Evolutionary conservation across 208 protist species (phyloP).

Genomic region (Trypanosoma boissoni): DNA sequence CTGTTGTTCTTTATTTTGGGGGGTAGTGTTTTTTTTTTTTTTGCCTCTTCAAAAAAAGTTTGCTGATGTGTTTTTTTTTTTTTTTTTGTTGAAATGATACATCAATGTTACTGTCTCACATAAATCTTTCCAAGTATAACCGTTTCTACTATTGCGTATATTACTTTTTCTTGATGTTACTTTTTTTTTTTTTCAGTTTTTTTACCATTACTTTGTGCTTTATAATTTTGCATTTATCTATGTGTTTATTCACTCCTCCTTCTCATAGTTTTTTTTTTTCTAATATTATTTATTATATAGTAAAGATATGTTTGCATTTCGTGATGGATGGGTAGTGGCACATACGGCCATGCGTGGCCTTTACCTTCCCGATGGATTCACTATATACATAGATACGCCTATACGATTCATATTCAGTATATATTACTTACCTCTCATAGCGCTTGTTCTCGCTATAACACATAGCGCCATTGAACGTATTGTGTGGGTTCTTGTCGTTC

Average conservation of each 20-base stretch:
- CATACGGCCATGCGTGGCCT: conserved; percentile 52
- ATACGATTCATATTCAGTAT: conserved; percentile 64
- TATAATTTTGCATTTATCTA: too few relatives aligned
- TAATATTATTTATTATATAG: too few relatives aligned
- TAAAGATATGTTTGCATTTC: conserved; percentile 1
- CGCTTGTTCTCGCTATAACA: conserved; percentile 60
- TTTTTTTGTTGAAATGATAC: conserved; percentile 13
- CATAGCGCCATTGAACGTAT: conserved; percentile 80
- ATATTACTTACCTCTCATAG: conserved; percentile 74
- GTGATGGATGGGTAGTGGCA: conserved; percentile 16
- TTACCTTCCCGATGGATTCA: conserved; percentile 73
- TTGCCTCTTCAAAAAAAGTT: neutral
- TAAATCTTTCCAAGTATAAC: too few relatives aligned
- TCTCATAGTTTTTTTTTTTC: too few relatives aligned
- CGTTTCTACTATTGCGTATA: conserved; percentile 7
- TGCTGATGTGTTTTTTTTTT: conserved; percentile 8
- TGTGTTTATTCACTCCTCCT: too few relatives aligned
- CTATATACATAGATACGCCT: conserved; percentile 61
- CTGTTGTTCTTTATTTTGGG: conserved; percentile 5
- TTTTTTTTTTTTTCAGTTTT: conserved; percentile 8
- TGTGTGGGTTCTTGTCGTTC: conserved; percentile 82
- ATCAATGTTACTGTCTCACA: too few relatives aligned
- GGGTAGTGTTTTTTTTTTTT: conserved; percentile 15
- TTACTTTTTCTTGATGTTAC: neutral
- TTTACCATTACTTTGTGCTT: too few relatives aligned